phyloP scores from a whole-genome alignment of 2,329 filamentous ascomycete genomes.

The Canariomyces notabilis region DNA sequence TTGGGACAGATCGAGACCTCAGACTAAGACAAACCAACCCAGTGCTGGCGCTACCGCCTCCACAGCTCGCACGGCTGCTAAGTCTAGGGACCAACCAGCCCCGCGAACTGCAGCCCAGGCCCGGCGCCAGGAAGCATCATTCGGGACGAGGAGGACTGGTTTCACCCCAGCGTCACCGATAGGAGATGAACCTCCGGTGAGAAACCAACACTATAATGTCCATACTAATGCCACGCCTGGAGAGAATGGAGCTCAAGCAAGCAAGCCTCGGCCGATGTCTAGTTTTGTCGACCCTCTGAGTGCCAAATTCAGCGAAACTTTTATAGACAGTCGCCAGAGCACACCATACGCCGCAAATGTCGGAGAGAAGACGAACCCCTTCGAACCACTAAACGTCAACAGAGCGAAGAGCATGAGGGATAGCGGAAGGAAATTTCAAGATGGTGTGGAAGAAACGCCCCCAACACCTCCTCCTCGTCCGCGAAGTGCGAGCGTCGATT shows the following conservation, averaged over 20 bases:
- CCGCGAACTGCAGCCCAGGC: conserved; percentile 49
- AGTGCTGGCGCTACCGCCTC: conserved; percentile 36
- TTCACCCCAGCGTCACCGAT: conserved; percentile 46
- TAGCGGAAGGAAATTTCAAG: conserved; percentile 27
- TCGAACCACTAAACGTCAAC: conserved; percentile 42
- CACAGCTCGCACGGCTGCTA: conserved; percentile 30
- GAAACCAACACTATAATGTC: conserved; percentile 46
- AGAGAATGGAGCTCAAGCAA: conserved; percentile 22
- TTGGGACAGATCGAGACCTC: conserved; percentile 24
- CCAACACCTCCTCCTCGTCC: conserved; percentile 24
- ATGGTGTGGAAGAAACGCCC: conserved; percentile 15
- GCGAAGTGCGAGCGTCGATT: conserved; percentile 31
- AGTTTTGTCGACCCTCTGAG: conserved; percentile 39
- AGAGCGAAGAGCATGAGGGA: conserved; percentile 45
- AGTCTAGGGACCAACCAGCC: conserved; percentile 32
- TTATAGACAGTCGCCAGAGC: conserved; percentile 47
- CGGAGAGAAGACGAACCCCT: conserved; percentile 56
- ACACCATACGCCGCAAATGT: conserved; percentile 52
- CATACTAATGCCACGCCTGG: conserved; percentile 24
- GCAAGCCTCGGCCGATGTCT: conserved; percentile 12
- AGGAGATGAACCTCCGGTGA: conserved; percentile 50
- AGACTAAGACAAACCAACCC: conserved; percentile 11
- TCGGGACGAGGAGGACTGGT: conserved; percentile 46
- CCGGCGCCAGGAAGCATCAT: conserved; percentile 51
- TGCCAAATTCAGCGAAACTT: conserved; percentile 38